phyloP scores from a whole-genome alignment of 2,329 filamentous ascomycete species.

The Aspergillus costaricaensis region DNA sequence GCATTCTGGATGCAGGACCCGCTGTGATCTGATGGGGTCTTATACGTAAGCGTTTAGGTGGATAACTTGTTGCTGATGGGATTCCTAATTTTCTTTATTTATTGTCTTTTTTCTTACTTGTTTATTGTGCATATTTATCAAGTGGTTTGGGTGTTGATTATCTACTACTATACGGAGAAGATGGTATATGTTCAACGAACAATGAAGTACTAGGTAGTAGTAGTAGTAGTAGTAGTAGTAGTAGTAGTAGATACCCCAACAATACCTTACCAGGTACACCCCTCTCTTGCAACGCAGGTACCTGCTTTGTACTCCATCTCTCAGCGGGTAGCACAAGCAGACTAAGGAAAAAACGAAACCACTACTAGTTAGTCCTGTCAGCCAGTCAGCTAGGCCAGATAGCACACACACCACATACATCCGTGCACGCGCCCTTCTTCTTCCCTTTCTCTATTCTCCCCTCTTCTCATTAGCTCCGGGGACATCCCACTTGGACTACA shows the following conservation, averaged over 20 bases:
- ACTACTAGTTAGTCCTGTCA: no score
- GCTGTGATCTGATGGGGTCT: background rate
- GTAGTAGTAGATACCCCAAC: background rate
- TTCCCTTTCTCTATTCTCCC: background rate
- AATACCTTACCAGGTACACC: conserved; percentile 3
- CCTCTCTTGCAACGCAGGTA: conserved; percentile 6
- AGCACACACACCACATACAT: no score
- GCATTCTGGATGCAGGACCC: background rate
- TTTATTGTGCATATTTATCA: no score
- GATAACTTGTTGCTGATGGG: no score
- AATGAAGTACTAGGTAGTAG: no score
- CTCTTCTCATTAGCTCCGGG: background rate
- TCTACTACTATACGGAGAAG: background rate
- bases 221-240: no score
- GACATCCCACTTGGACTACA: background rate
- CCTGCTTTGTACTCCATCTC: conserved; percentile 6
- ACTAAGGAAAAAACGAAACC: background rate
- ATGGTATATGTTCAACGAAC: no score
- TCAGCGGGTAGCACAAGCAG: background rate
- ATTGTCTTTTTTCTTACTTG: no score
- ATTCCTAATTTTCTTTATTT: no score
- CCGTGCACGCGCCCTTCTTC: background rate
- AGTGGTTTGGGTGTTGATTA: no score
- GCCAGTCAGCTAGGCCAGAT: no score
- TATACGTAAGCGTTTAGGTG: background rate